Conservation (phyloP, 2,329 filamentous ascomycete genomes). For the Tetracladium maxilliforme region DNA sequence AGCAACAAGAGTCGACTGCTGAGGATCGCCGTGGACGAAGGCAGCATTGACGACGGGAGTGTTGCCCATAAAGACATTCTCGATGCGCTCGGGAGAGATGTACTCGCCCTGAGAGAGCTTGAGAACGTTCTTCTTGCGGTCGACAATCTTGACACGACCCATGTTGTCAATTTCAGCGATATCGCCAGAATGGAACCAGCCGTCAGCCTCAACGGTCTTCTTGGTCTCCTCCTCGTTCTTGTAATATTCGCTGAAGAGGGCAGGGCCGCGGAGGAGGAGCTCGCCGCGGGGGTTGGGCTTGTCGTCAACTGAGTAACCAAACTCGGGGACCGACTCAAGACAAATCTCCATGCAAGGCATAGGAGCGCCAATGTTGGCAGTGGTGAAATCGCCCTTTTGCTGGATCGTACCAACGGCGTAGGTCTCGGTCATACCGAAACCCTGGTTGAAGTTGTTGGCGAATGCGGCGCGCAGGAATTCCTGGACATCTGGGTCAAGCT, state of each 20-base stretch:
- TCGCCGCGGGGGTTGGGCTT: conserved; percentile 85
- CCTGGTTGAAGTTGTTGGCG: conserved; percentile 66
- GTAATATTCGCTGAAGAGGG: conserved; percentile 76
- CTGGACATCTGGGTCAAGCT: conserved; percentile 77
- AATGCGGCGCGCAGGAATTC: conserved; percentile 79
- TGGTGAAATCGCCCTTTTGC: conserved; percentile 50
- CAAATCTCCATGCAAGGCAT: conserved; percentile 58
- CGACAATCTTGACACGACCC: conserved; percentile 84
- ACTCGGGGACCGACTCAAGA: conserved; percentile 76
- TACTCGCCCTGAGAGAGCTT: conserved; percentile 98
- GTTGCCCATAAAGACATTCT: conserved; percentile 83
- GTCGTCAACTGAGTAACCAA: conserved; percentile 82
- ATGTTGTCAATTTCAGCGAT: conserved; percentile 73
- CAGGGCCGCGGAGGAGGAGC: conserved; percentile 67
- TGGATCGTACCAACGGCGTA: conserved; percentile 69
- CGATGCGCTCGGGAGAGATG: conserved; percentile 90
- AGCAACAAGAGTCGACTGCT: conserved; percentile 68
- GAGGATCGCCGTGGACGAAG: conserved; percentile 81
- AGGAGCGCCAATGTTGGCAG: conserved; percentile 71
- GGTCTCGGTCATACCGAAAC: conserved; percentile 88
- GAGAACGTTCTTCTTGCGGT: conserved; percentile 97
- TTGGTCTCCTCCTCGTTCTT: conserved; percentile 78
- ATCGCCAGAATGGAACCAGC: conserved; percentile 96
- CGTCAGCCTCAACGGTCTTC: conserved; percentile 70
- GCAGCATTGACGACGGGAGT: conserved; percentile 64